Percentiles rank a stretch among this genome's conserved stretches.
phyloP scores from a whole-genome alignment of 345 rosid species.

The Brassica carinata region DNA sequence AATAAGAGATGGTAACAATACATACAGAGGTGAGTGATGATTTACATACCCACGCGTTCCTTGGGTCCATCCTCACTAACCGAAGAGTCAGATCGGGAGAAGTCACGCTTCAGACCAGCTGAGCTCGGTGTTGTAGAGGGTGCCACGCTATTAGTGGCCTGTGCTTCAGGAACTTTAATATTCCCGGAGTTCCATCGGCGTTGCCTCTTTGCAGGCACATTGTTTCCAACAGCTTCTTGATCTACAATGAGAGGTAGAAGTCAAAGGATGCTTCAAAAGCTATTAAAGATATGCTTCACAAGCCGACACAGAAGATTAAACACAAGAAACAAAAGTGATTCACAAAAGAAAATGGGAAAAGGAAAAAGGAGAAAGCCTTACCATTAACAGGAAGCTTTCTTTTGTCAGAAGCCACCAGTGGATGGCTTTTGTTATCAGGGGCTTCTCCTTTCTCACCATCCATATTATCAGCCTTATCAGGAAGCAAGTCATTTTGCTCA shows the following conservation, averaged over 20 bases:
- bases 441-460: slow-evolving; percentile 38
- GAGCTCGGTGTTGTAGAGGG: slow-evolving; percentile 67
- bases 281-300: slow-evolving; percentile 7
- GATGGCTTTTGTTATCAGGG: slow-evolving; percentile 45
- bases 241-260: slow-evolving; percentile 47
- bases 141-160: slow-evolving; percentile 42
- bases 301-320: background rate
- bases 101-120: slow-evolving; percentile 55
- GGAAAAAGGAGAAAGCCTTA: slow-evolving; percentile 38
- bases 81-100: slow-evolving; percentile 65
- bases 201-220: slow-evolving; percentile 82
- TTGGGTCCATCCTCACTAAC: slow-evolving; percentile 68
- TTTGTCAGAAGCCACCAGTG: slow-evolving; percentile 61
- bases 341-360: background rate
- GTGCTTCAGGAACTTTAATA: slow-evolving; percentile 63
- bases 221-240: slow-evolving; percentile 62
- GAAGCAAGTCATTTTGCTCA: slow-evolving; percentile 49
- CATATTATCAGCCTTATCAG: slow-evolving; percentile 37
- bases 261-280: background rate
- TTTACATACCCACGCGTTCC: slow-evolving; percentile 82
- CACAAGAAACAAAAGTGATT: background rate
- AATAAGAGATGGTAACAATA: slow-evolving; percentile 21
- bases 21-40: slow-evolving; percentile 7
- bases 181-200: slow-evolving; percentile 85
- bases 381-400: slow-evolving; percentile 68